Percentiles rank a stretch among this genome's conserved stretches.
Evolutionary conservation across 345 rosid genomes (phyloP).

Genomic region (Gynandropsis gynandra): DNA sequence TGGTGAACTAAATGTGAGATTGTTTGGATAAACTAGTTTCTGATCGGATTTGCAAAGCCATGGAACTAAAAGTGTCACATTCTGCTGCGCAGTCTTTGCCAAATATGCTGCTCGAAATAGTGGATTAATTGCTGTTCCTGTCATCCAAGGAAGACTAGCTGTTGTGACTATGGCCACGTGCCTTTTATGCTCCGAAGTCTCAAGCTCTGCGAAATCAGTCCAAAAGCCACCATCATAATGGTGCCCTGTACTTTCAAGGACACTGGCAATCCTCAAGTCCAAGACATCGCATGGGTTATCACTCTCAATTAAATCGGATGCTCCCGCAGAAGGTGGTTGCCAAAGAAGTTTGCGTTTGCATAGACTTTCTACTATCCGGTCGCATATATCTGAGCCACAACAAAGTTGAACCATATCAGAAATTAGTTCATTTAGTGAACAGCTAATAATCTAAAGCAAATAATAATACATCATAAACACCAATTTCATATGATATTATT

Average conservation of each 20-base stretch:
- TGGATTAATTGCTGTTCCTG: conserved; percentile 98
- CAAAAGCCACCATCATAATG: conserved; percentile 84
- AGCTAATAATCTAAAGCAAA: conserved; percentile 2
- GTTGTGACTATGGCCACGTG: conserved; percentile 94
- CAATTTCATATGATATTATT: conserved; percentile 3
- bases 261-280: conserved; percentile 83
- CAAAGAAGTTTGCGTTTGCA: conserved; percentile 61
- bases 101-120: conserved; percentile 89
- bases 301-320: conserved; percentile 45
- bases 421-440: conserved; percentile 8
- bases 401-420: conserved; percentile 8
- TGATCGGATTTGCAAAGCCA: conserved; percentile 98
- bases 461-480: background rate
- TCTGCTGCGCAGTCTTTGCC: conserved; percentile 71
- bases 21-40: conserved; percentile 84
- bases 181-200: conserved; percentile 50
- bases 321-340: conserved; percentile 49
- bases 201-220: conserved; percentile 57
- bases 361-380: conserved; percentile 77
- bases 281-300: conserved; percentile 61
- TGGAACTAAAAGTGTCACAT: conserved; percentile 90
- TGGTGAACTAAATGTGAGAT: conserved; percentile 79
- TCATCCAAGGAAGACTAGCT: conserved; percentile 99
- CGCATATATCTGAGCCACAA: conserved; percentile 57
- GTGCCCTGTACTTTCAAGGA: conserved; percentile 93